phyloP scores from a whole-genome alignment of 495 filamentous ascomycete species.

The Niebla homalea region DNA sequence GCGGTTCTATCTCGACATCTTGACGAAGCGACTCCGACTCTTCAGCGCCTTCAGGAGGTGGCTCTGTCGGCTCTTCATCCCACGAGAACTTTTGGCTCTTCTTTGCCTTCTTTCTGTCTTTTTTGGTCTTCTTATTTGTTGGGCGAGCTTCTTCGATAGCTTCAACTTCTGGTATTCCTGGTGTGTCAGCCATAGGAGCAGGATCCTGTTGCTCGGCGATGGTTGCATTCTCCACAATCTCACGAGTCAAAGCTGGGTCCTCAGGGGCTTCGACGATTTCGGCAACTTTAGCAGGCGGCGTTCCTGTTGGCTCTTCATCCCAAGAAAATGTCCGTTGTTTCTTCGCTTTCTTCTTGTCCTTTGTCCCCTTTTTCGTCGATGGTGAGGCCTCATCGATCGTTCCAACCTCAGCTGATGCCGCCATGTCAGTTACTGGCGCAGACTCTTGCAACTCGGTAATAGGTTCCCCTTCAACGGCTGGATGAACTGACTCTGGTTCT shows the following conservation, averaged over 20 bases:
- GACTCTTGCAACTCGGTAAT: no score
- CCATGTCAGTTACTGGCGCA: no score
- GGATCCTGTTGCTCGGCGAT: no score
- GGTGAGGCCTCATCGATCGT: no score
- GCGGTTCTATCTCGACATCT: not conserved
- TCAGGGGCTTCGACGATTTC: not conserved
- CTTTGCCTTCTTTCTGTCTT: conserved; percentile 25
- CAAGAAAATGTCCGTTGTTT: not conserved
- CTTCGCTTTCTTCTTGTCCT: conserved; percentile 21
- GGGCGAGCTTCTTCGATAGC: not conserved
- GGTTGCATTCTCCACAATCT: no score
- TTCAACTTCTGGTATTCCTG: not conserved
- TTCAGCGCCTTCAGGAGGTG: not conserved
- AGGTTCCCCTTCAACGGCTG: not conserved
- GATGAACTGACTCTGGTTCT: not conserved
- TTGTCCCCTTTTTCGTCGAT: conserved; percentile 12
- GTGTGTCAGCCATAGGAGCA: not conserved
- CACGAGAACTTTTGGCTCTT: conserved; percentile 20
- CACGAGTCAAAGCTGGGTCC: not conserved
- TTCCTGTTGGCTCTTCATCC: not conserved
- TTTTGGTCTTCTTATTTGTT: conserved; percentile 18
- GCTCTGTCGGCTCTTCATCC: conserved; percentile 3
- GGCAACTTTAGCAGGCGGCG: not conserved
- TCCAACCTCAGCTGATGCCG: no score
- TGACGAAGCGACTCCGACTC: no score